Conservation (phyloP, 179 eudicot species). For the Spinacia oleracea region DNA sequence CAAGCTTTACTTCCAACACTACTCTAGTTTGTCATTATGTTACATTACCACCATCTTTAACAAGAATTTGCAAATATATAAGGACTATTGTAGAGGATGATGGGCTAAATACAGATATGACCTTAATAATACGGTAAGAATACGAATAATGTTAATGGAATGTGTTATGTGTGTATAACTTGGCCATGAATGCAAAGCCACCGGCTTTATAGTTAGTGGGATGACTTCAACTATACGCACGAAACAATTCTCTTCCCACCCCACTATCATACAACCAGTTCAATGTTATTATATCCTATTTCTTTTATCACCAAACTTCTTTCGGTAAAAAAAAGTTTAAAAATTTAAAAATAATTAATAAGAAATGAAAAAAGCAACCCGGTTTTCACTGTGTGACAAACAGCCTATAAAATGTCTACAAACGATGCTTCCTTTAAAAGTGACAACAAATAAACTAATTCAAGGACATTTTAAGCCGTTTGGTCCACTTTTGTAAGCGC, state of each 20-base stretch:
- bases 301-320: background rate
- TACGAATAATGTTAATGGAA: slow-evolving; percentile 23
- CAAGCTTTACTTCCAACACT: no score
- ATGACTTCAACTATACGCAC: slow-evolving; percentile 17
- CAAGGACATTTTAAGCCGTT: slow-evolving; percentile 1
- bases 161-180: slow-evolving; percentile 26
- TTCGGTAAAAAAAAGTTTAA: slow-evolving; percentile 29
- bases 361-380: background rate
- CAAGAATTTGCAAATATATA: no score
- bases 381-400: background rate
- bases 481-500: background rate
- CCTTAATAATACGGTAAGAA: background rate
- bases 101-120: background rate
- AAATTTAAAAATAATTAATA: no score
- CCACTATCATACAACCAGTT: background rate
- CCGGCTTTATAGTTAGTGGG: slow-evolving; percentile 18
- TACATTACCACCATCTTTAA: no score
- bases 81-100: background rate
- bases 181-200: slow-evolving; percentile 9
- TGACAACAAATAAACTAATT: background rate
- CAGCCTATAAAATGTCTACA: slow-evolving; percentile 10
- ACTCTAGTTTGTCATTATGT: no score
- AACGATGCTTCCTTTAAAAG: background rate
- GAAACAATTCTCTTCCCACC: background rate
- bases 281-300: background rate